Conservation (phyloP, 2,329 filamentous ascomycete species). For the Aquanectria penicillioides region DNA sequence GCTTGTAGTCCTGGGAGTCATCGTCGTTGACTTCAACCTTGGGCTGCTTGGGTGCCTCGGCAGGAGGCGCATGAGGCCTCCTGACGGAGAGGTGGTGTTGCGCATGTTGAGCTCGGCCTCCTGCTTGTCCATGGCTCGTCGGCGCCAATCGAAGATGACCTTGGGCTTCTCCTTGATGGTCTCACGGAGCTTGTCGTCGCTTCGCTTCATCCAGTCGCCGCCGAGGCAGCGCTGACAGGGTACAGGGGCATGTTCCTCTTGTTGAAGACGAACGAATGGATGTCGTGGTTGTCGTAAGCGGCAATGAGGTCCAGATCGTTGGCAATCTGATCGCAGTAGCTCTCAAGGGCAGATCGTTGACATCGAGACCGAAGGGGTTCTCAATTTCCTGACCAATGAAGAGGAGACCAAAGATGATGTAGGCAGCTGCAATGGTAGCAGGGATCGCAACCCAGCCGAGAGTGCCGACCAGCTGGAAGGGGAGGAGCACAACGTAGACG, state of each 20-base stretch:
- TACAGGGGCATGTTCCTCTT: slow-evolving; percentile 63
- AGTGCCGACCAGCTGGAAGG: slow-evolving; percentile 77
- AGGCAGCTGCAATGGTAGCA: slow-evolving; percentile 75
- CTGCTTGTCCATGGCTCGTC: slow-evolving; percentile 34
- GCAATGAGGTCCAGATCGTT: slow-evolving; percentile 80
- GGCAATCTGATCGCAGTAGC: slow-evolving; percentile 79
- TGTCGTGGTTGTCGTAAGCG: slow-evolving; percentile 52
- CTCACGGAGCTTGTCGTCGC: slow-evolving; percentile 51
- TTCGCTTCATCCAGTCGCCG: slow-evolving; percentile 52
- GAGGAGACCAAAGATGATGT: slow-evolving; percentile 83
- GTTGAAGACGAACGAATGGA: slow-evolving; percentile 46
- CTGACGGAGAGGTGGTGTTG: slow-evolving; percentile 14
- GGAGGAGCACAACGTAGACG: slow-evolving; percentile 82
- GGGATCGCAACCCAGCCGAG: slow-evolving; percentile 82
- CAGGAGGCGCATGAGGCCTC: neutral
- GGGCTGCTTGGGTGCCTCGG: neutral
- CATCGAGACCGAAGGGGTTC: slow-evolving; percentile 85
- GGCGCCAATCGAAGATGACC: slow-evolving; percentile 48
- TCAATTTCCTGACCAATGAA: slow-evolving; percentile 84
- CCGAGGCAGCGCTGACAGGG: slow-evolving; percentile 58
- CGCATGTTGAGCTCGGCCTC: slow-evolving; percentile 3
- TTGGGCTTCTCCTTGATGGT: slow-evolving; percentile 54
- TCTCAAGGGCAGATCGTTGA: slow-evolving; percentile 84
- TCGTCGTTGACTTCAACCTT: slow-evolving; percentile 2
- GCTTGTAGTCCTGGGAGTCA: slow-evolving; percentile 4